Evolutionary conservation across 2,329 filamentous ascomycete genomes (phyloP), one percentile per base, ranked within the genome.

Genomic region (Corinectria fuckeliana): DNA sequence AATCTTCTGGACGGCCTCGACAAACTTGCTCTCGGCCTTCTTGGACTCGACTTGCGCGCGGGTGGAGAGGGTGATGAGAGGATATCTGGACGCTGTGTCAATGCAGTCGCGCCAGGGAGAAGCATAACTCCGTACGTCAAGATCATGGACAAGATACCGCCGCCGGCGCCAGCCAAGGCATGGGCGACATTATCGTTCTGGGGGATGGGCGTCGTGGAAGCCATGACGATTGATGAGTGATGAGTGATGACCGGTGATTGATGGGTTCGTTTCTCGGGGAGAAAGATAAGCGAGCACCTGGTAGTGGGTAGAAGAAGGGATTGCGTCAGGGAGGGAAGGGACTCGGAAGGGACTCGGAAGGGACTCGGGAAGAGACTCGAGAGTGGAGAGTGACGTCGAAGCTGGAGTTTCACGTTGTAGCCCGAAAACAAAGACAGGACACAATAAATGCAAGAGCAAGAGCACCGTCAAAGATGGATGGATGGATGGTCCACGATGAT

Each of bases 161-260:
- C 95, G 68, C 95, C 95, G 50, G 93, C 92, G 67, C 94, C 94
- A 56, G 93, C 92, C 59, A 98, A 86, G 61, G 94, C 94, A 80
- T 98, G 94, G 57, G 94, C 93, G 74, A 98, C 92, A 82, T 97
- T 97, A 83, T 98, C 94, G 75, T 93, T 95, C 72, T 96, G 92
- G 63, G 93, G 92, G 44, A 90, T 80, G 45, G 87, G 85, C 44
- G 88, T 81, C 68, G 89, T 89, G 51, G 83, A 75, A 61, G 77
- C 72, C 73, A 76, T 74, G 50, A 51, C 58, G 56, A 30, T 36
- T 20, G 48, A 53, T 50, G n/a, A n/a, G n/a, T n/a, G n/a, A n/a
- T n/a, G n/a, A n/a, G n/a, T n/a, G n/a, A n/a, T n/a, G n/a, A n/a
- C n/a, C n/a, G n/a, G n/a, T n/a, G 48, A 23, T 38, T 50, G 61